Conservation (phyloP, 202 grass and related monocot species). For the Saccharum hybrid region DNA sequence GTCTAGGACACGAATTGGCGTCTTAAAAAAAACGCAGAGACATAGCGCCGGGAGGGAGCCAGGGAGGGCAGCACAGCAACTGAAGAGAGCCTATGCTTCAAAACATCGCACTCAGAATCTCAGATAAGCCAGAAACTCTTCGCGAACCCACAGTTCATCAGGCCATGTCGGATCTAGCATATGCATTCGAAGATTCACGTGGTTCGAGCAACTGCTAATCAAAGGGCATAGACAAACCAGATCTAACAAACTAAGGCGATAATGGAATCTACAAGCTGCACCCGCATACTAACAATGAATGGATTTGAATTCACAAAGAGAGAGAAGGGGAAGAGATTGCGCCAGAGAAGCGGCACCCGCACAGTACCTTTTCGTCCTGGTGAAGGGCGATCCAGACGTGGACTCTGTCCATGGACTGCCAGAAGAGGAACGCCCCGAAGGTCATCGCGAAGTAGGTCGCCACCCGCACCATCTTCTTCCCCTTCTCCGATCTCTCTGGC, state of each 20-base stretch:
- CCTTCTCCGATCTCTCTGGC: conserved; percentile 37
- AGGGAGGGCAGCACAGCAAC: too few species aligned
- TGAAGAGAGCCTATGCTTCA: not conserved
- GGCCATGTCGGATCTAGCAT: conserved; percentile 1
- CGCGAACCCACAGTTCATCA: conserved; percentile 5
- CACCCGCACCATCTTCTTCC: conserved; percentile 77
- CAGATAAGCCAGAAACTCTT: not conserved
- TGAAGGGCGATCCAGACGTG: conserved; percentile 96
- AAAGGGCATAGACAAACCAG: not conserved
- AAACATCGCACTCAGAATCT: not conserved
- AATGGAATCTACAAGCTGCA: not conserved
- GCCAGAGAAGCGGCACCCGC: not conserved
- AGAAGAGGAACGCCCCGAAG: conserved; percentile 96
- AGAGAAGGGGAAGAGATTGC: not conserved
- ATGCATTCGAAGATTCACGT: not conserved
- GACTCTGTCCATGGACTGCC: conserved; percentile 90
- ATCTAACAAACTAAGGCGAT: conserved; percentile 31
- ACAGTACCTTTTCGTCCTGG: conserved; percentile 92
- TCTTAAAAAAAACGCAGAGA: not conserved
- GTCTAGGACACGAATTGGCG: not conserved
- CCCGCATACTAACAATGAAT: not conserved
- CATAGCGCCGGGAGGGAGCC: not conserved
- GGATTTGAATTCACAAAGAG: not conserved
- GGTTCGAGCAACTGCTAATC: conserved; percentile 2
- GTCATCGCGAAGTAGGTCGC: conserved; percentile 89